A percentile compares a stretch with the other conserved stretches of the same genome.
Conservation (phyloP, 1,284 basidiomycete genomes). For the Xerocomus minutiporus region DNA sequence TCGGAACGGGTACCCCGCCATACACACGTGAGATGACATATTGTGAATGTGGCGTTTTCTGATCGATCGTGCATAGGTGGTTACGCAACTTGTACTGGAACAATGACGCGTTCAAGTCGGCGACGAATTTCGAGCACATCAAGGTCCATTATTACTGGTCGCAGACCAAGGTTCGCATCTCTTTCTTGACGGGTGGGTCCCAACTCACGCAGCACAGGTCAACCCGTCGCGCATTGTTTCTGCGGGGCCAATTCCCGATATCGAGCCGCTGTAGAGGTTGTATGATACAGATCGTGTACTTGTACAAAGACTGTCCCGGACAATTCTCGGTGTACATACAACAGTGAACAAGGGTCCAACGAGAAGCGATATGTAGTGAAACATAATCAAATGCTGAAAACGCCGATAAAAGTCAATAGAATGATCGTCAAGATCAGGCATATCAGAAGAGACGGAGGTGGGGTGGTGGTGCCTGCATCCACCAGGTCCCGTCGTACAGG, state of each 20-base stretch:
- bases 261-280: conserved; percentile 53
- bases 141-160: conserved; percentile 85
- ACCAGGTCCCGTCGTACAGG: not conserved
- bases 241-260: conserved; percentile 65
- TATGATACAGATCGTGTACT: conserved; percentile 2
- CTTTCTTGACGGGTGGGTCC: not conserved
- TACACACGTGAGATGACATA: conserved; percentile 55
- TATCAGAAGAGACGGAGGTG: conserved; percentile 2
- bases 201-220: conserved; percentile 40
- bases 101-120: conserved; percentile 80
- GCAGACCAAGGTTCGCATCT: conserved; percentile 44
- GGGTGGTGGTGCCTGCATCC: conserved; percentile 3
- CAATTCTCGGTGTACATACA: not conserved
- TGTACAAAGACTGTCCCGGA: conserved; percentile 5
- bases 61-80: conserved; percentile 50
- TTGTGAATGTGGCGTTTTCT: not conserved
- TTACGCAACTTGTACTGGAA: conserved; percentile 91
- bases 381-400: conserved; percentile 19
- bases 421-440: conserved; percentile 22
- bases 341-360: not conserved
- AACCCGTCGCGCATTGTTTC: conserved; percentile 76
- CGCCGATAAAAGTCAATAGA: conserved; percentile 9
- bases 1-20: conserved; percentile 74
- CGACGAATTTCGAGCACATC: conserved; percentile 87
- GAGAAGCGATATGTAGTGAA: not conserved